Evolutionary conservation across 805 yeast genomes (phyloP).

Genomic region (Candida arabinofermentans): DNA sequence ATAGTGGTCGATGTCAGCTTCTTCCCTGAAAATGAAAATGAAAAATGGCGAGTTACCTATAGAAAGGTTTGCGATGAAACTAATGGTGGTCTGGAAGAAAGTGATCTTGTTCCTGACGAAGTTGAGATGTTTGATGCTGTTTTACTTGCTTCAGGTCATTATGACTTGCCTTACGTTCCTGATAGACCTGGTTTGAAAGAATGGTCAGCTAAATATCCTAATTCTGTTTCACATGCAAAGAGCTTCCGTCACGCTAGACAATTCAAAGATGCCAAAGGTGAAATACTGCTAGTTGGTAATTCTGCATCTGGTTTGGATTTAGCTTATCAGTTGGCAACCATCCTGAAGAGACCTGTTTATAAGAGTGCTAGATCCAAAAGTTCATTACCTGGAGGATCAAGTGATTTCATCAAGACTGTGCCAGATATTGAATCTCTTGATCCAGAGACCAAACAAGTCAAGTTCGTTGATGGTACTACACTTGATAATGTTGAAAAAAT

Average conservation of each 20-base stretch:
- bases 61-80: slow-evolving; percentile 31
- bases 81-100: slow-evolving; percentile 26
- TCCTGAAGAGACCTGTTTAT: slow-evolving; percentile 38
- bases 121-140: slow-evolving; percentile 56
- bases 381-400: slow-evolving; percentile 40
- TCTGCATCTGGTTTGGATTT: slow-evolving; percentile 73
- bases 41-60: slow-evolving; percentile 43
- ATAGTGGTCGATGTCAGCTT: slow-evolving; percentile 41
- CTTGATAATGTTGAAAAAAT: slow-evolving; percentile 47
- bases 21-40: slow-evolving; percentile 10
- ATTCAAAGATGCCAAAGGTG: slow-evolving; percentile 33
- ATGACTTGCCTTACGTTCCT: slow-evolving; percentile 58
- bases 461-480: slow-evolving; percentile 45
- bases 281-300: slow-evolving; percentile 66
- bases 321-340: slow-evolving; percentile 53
- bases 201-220: slow-evolving; percentile 42
- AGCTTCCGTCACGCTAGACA: slow-evolving; percentile 45
- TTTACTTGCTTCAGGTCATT: slow-evolving; percentile 60
- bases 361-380: slow-evolving; percentile 47
- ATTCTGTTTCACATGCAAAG: slow-evolving; percentile 53
- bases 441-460: slow-evolving; percentile 34
- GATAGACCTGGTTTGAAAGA: slow-evolving; percentile 47
- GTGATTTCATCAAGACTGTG: slow-evolving; percentile 38
- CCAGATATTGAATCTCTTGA: slow-evolving; percentile 40
- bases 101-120: slow-evolving; percentile 14